These are phyloP conservation scores for Pythium oligandrum DNA, from an alignment of 352 stramenopile genomes.

Conservation along the genomic window DNA sequence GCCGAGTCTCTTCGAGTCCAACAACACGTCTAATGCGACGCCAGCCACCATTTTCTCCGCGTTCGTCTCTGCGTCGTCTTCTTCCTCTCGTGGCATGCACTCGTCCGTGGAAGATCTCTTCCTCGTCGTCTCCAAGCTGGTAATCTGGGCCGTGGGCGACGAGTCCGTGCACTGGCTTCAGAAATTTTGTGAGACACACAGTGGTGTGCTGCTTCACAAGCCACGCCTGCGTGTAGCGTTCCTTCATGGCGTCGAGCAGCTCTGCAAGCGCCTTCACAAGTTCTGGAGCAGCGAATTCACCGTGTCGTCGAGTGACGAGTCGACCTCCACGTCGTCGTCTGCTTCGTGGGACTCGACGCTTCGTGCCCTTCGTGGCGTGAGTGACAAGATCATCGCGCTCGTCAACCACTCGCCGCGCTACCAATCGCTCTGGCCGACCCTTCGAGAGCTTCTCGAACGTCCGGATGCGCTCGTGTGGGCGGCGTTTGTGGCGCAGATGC, in stretches of 20 bases:
- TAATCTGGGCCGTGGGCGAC: conserved; percentile 23
- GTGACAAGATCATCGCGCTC: conserved; percentile 10
- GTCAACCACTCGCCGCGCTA: conserved; percentile 3
- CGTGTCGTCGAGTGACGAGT: neutral
- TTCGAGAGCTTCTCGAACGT: conserved; percentile 12
- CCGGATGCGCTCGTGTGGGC: conserved; percentile 11
- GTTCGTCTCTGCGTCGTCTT: neutral
- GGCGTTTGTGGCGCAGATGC: conserved; percentile 13
- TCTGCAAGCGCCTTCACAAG: conserved; percentile 9
- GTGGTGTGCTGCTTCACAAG: conserved; percentile 21
- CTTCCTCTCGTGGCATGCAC: conserved; percentile 7
- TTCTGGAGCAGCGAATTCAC: conserved; percentile 12
- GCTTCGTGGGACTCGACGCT: conserved; percentile 5
- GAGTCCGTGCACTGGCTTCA: conserved; percentile 22
- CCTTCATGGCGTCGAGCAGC: conserved; percentile 4
- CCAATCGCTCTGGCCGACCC: conserved; percentile 7
- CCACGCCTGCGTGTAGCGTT: conserved; percentile 9
- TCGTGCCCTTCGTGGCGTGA: conserved; percentile 9
- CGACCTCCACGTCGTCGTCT: neutral
- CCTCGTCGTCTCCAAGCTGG: conserved; percentile 24
- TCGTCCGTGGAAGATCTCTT: conserved; percentile 19
- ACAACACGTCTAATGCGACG: no score
- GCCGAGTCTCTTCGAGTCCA: neutral
- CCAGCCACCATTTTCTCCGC: neutral
- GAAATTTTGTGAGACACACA: conserved; percentile 15